Evolutionary conservation across 805 yeast genomes (phyloP).

Genomic region (Saturnispora mendoncae): DNA sequence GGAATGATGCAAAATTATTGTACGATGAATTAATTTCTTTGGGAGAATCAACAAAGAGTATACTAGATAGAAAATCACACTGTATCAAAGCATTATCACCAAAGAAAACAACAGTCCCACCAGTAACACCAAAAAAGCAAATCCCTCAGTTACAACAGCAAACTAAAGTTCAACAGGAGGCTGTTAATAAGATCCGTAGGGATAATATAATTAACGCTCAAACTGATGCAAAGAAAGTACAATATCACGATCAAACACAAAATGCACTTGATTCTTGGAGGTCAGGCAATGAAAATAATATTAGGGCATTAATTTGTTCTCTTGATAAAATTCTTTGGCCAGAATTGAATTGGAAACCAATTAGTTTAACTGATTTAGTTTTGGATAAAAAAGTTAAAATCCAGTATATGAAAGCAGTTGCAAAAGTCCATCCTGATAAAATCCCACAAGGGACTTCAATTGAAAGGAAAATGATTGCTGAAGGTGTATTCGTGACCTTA

Average conservation of each 20-base stretch:
- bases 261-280: conserved; percentile 53
- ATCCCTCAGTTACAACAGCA: background rate
- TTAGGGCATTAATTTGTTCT: conserved; percentile 67
- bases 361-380: conserved; percentile 67
- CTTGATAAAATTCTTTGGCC: conserved; percentile 64
- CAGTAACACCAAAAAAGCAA: conserved; percentile 22
- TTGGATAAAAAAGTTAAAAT: conserved; percentile 85
- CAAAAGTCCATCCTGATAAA: conserved; percentile 81
- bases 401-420: conserved; percentile 71
- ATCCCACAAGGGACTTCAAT: conserved; percentile 46
- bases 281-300: conserved; percentile 66
- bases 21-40: conserved; percentile 58
- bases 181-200: conserved; percentile 6
- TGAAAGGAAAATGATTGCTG: conserved; percentile 77
- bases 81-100: conserved; percentile 50
- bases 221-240: conserved; percentile 49
- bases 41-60: conserved; percentile 55
- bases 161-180: conserved; percentile 1
- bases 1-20: conserved; percentile 47
- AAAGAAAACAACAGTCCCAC: conserved; percentile 20
- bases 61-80: conserved; percentile 76
- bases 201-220: conserved; percentile 12
- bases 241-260: conserved; percentile 56
- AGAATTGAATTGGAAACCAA: conserved; percentile 54
- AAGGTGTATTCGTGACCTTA: conserved; percentile 71